Conservation (phyloP, 2,329 filamentous ascomycete species). For the Fonsecaea erecta region DNA sequence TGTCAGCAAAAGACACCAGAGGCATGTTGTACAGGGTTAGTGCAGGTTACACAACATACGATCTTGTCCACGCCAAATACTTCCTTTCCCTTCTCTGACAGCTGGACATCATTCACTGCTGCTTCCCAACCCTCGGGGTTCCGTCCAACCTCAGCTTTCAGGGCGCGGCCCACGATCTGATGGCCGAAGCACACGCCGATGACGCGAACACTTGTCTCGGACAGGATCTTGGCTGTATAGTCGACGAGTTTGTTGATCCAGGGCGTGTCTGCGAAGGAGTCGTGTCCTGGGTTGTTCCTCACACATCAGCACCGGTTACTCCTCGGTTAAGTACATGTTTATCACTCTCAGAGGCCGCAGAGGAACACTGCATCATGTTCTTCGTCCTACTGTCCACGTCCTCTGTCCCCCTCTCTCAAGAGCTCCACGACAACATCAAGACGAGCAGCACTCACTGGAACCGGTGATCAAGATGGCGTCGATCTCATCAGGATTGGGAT, state of each 20-base stretch:
- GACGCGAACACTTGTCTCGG: constrained; percentile 67
- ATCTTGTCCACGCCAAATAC: constrained; percentile 70
- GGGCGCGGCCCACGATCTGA: constrained; percentile 77
- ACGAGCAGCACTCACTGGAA: constrained; percentile 55
- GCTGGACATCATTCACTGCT: constrained; percentile 70
- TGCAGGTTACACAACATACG: constrained; percentile 47
- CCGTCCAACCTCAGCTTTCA: constrained; percentile 69
- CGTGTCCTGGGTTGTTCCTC: constrained; percentile 59
- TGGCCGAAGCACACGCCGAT: constrained; percentile 87
- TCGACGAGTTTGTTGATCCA: constrained; percentile 79
- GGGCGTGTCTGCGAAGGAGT: constrained; percentile 72
- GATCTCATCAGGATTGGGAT: constrained; percentile 73
- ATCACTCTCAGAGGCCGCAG: not conserved
- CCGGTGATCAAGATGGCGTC: constrained; percentile 86
- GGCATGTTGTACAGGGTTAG: not conserved
- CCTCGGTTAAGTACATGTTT: not conserved
- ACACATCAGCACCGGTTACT: not conserved
- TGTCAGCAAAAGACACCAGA: not conserved
- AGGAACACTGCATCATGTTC: not conserved
- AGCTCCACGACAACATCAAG: not conserved
- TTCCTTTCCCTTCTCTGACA: constrained; percentile 72
- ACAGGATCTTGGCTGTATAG: constrained; percentile 66
- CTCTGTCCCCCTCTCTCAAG: not conserved
- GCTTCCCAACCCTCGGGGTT: constrained; percentile 78
- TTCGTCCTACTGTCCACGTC: not conserved